Evolutionary conservation across 2,329 filamentous ascomycete genomes (phyloP).

Genomic region (Nakataea oryzae): DNA sequence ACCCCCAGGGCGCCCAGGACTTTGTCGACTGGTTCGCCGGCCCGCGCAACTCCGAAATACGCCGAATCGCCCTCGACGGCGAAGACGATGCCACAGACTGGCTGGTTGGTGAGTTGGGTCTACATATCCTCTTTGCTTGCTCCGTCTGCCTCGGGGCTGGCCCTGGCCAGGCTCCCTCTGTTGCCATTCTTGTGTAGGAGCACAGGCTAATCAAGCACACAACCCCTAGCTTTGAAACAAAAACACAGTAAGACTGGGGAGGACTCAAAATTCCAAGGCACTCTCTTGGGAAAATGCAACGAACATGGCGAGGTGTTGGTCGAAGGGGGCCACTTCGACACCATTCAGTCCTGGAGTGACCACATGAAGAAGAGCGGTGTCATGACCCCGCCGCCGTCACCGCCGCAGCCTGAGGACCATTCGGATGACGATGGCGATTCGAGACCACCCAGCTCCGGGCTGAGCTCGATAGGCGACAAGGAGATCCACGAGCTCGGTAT

Average conservation of each 20-base stretch:
- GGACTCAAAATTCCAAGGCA: conserved; percentile 76
- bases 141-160: neutral
- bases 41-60: conserved; percentile 66
- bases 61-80: conserved; percentile 66
- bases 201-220: neutral
- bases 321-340: conserved; percentile 64
- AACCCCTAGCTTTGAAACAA: conserved; percentile 62
- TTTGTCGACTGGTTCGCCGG: conserved; percentile 75
- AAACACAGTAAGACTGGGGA: conserved; percentile 86
- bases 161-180: neutral
- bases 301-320: conserved; percentile 66
- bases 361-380: conserved; percentile 20
- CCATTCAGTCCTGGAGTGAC: conserved; percentile 55
- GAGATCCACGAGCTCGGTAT: conserved; percentile 19
- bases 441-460: conserved; percentile 40
- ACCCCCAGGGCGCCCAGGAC: conserved; percentile 64
- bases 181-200: too few relatives aligned
- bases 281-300: conserved; percentile 63
- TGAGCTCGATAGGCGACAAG: conserved; percentile 45
- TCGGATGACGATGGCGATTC: conserved; percentile 21
- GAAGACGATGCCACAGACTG: conserved; percentile 59
- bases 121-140: conserved; percentile 6
- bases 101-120: conserved; percentile 49
- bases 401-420: conserved; percentile 8
- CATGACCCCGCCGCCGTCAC: conserved; percentile 5